Base-by-base conservation (phyloP, 495 filamentous ascomycete species). In the Aspergillus coremiiformis region DNA sequence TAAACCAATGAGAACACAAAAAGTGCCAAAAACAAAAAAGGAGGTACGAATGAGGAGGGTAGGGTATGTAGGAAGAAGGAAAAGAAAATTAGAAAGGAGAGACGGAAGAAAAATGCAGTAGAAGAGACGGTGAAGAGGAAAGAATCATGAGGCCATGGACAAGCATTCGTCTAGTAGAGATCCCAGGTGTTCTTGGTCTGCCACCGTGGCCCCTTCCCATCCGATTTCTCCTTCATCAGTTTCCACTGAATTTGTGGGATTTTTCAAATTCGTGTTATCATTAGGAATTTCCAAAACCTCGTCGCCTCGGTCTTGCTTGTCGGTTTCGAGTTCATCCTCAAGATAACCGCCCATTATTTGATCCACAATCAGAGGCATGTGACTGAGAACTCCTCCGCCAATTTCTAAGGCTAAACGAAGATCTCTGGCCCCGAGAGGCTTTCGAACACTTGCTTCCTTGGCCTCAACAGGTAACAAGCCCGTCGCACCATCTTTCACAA, bases 381-480 rank as follows among this genome's bases (percentile, higher is more conserved):
- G 83, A 11, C 82, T 82, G 20, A 95, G 71, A 22, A 84, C 79
- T 45, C 80, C 82, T 54, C 89, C 83, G 0, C 85, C 84, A 33
- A 95, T 70, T 56, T 85, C 79, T 10, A 96, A 62, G 2, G 87
- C 82, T 17, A 95, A 66, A 45, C 86, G 76, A 35, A 97, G 64
- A 67, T 97, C 93, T 35, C 82, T 80, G 68, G 92, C 86, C 7
- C 84, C 80, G 3, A 97, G 68, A 0, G 86, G 79, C 7, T 78
- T 72, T 21, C 89, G 73, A 55, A 80, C 75, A 52, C 76, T 77
- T 15, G 83, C 82, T 47, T 86, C 81, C 61, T 83, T 84, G 5
- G 84, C 77, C 66, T 95, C 84, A 41, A 89, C 67, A 5, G 88
- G 90, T 23, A 94, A 67, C n/a, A 91, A 63, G 4, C 86, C 90